Evolutionary conservation across 495 filamentous ascomycete genomes (phyloP).

Genomic region (Penicillium lagena): DNA sequence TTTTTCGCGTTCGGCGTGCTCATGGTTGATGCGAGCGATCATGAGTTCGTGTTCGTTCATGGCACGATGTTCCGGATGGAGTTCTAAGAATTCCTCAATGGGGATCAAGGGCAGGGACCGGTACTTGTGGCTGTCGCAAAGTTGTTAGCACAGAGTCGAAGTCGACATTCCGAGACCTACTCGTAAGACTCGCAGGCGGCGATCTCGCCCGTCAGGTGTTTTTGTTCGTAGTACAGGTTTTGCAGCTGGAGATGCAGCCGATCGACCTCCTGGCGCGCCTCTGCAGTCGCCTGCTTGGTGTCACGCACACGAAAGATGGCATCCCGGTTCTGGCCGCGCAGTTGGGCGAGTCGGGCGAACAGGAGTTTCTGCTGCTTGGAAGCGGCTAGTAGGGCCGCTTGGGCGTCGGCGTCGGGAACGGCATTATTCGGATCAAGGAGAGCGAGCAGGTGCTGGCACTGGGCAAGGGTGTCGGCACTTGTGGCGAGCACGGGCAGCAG

Average conservation of each 20-base stretch:
- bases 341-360: slow-evolving; percentile 68
- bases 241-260: slow-evolving; percentile 85
- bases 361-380: slow-evolving; percentile 77
- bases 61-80: slow-evolving; percentile 68
- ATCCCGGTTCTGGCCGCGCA: slow-evolving; percentile 76
- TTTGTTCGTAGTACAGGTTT: slow-evolving; percentile 94
- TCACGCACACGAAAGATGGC: slow-evolving; percentile 75
- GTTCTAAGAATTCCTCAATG: slow-evolving; percentile 70
- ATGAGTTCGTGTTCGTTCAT: slow-evolving; percentile 73
- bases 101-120: slow-evolving; percentile 76
- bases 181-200: slow-evolving; percentile 85
- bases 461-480: slow-evolving; percentile 61
- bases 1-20: slow-evolving; percentile 76
- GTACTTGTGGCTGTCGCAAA: slow-evolving; percentile 68
- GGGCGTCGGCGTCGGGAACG: slow-evolving; percentile 26
- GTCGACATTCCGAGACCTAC: slow-evolving; percentile 41
- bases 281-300: slow-evolving; percentile 80
- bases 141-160: no score
- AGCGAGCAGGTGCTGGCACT: slow-evolving; percentile 68
- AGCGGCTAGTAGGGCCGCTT: slow-evolving; percentile 52
- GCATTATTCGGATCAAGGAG: slow-evolving; percentile 42
- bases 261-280: slow-evolving; percentile 86
- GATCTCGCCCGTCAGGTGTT: slow-evolving; percentile 86
- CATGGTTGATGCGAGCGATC: slow-evolving; percentile 87
- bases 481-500: slow-evolving; percentile 66